These are phyloP conservation scores for Inga leiocalycina DNA, from an alignment of 306 rosid genomes.

Conservation along the genomic window DNA sequence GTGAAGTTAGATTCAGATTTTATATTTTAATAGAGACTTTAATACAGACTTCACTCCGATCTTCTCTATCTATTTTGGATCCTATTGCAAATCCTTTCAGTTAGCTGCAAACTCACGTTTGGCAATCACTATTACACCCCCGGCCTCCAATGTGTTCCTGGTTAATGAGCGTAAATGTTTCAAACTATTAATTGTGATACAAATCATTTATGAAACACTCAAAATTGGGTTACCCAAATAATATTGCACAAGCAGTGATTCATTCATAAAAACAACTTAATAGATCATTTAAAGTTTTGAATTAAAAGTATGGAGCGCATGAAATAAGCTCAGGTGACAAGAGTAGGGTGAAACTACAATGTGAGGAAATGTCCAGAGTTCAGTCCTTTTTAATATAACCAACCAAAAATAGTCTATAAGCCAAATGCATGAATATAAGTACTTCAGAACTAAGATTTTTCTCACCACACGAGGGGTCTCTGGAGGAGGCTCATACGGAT, in stretches of 20 bases:
- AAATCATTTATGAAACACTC: conserved; percentile 4
- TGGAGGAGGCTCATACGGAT: conserved; percentile 79
- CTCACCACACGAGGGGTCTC: conserved; percentile 95
- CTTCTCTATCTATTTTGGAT: neutral
- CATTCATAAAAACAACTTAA: conserved; percentile 15
- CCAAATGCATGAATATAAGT: conserved; percentile 18
- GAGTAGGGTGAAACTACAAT: neutral
- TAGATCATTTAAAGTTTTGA: neutral
- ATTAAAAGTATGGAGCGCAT: conserved; percentile 3
- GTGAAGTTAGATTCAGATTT: neutral
- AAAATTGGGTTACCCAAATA: neutral
- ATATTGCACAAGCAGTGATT: conserved; percentile 13
- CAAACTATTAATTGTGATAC: neutral
- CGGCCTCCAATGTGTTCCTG: neutral
- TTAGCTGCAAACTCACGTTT: neutral
- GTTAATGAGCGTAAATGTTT: neutral
- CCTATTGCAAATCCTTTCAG: neutral
- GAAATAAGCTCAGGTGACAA: neutral
- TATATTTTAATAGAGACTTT: neutral
- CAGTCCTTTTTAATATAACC: neutral
- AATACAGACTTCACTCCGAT: neutral
- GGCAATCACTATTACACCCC: neutral
- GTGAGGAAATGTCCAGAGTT: neutral
- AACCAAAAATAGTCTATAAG: neutral
- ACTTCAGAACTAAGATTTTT: conserved; percentile 36